Conservation (phyloP, 345 rosid genomes). For the Adansonia digitata region DNA sequence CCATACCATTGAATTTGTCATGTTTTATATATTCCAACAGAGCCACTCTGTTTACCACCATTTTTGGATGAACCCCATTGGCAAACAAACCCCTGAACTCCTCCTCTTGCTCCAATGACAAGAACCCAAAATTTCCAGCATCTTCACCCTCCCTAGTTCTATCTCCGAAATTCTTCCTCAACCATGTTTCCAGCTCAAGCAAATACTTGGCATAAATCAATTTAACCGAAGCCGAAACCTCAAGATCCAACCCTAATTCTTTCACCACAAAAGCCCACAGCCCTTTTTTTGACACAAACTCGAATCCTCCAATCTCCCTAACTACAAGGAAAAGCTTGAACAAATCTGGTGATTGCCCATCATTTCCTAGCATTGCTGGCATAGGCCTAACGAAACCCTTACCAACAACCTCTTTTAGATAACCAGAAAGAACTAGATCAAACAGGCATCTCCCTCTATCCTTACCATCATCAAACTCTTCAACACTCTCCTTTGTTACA, state of each 20-base stretch:
- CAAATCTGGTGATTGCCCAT: conserved; percentile 54
- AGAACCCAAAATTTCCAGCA: conserved; percentile 21
- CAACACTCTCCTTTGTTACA: conserved; percentile 16
- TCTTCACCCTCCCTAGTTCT: conserved; percentile 18
- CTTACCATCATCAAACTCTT: conserved; percentile 24
- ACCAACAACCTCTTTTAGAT: conserved; percentile 31
- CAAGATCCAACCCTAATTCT: conserved; percentile 42
- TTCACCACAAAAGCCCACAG: conserved; percentile 49
- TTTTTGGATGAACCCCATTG: conserved; percentile 11
- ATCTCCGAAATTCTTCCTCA: conserved; percentile 21
- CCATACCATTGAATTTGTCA: conserved; percentile 7
- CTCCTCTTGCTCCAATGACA: conserved; percentile 37
- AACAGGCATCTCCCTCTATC: conserved; percentile 39
- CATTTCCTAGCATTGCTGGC: conserved; percentile 45
- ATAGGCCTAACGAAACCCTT: conserved; percentile 42
- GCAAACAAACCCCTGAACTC: conserved; percentile 42
- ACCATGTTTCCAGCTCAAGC: conserved; percentile 47
- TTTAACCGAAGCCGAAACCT: conserved; percentile 32
- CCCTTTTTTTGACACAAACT: conserved; percentile 39
- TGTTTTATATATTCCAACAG: conserved; percentile 11
- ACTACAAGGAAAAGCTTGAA: conserved; percentile 54
- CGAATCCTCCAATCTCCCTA: conserved; percentile 53
- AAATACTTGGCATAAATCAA: conserved; percentile 53
- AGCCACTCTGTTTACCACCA: conserved; percentile 22
- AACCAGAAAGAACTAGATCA: conserved; percentile 44